phyloP scores from a whole-genome alignment of 164 flowering plant species.

The Euptelea pleiosperma region DNA sequence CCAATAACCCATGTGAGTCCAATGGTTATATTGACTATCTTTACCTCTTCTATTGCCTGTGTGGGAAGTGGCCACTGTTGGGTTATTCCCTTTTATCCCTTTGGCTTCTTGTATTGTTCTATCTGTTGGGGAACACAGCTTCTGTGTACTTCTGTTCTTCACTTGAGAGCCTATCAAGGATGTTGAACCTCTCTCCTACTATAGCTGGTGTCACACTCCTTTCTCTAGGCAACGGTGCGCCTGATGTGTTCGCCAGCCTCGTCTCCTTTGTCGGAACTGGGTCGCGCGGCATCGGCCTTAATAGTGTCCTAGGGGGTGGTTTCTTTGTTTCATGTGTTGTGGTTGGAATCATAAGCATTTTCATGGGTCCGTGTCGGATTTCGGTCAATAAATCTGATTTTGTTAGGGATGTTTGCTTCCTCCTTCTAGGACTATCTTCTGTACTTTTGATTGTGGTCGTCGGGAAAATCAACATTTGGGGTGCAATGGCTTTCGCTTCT shows the following conservation, averaged over 20 bases:
- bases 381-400: conserved; percentile 41
- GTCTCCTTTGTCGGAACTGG: conserved; percentile 56
- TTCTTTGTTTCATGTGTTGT: conserved; percentile 65
- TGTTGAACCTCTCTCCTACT: conserved; percentile 59
- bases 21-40: conserved; percentile 63
- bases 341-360: conserved; percentile 56
- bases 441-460: conserved; percentile 35
- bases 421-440: conserved; percentile 35
- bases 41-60: conserved; percentile 55
- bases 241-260: conserved; percentile 70
- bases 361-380: conserved; percentile 17
- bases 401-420: conserved; percentile 56
- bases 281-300: conserved; percentile 51
- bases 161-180: conserved; percentile 49
- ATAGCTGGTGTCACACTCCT: conserved; percentile 82
- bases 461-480: conserved; percentile 52
- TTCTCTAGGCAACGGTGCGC: conserved; percentile 81
- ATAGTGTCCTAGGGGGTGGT: conserved; percentile 70
- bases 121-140: conserved; percentile 71
- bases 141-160: conserved; percentile 72
- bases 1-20: conserved; percentile 40
- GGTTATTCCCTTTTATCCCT: conserved; percentile 36
- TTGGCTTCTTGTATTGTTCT: conserved; percentile 66
- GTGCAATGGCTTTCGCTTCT: conserved; percentile 43
- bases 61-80: conserved; percentile 29